phyloP scores from a whole-genome alignment of 352 stramenopile genomes.

The Pythium sukuiense region DNA sequence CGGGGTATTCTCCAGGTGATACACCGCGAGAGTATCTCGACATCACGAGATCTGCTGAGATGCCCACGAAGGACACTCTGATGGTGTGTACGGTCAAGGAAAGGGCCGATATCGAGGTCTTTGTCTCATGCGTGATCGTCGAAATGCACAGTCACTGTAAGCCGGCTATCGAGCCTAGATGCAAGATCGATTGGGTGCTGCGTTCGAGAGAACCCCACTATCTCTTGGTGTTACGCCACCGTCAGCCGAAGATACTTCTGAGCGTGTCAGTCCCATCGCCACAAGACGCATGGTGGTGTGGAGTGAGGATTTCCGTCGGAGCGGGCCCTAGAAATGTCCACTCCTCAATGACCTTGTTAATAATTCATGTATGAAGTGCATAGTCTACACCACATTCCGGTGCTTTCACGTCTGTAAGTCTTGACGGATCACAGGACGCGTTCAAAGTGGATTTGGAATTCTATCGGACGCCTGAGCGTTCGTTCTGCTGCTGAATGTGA shows the following conservation, averaged over 20 bases:
- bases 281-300: no score
- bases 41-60: neutral
- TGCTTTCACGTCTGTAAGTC: no score
- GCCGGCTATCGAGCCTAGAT: neutral
- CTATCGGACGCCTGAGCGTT: neutral
- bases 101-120: constrained; percentile 10
- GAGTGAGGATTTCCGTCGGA: no score
- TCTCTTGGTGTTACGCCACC: no score
- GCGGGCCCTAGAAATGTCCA: no score
- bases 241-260: no score
- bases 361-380: no score
- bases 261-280: no score
- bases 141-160: neutral
- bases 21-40: neutral
- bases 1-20: neutral
- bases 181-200: constrained; percentile 15
- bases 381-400: no score
- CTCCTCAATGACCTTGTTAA: no score
- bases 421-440: neutral
- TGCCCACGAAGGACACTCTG: constrained; percentile 7
- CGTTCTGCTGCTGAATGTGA: constrained; percentile 13
- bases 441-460: no score
- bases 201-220: neutral
- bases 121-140: neutral
- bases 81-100: constrained; percentile 10